Conservation (phyloP, 176 grass and related monocot species). For the Avena insularis region DNA sequence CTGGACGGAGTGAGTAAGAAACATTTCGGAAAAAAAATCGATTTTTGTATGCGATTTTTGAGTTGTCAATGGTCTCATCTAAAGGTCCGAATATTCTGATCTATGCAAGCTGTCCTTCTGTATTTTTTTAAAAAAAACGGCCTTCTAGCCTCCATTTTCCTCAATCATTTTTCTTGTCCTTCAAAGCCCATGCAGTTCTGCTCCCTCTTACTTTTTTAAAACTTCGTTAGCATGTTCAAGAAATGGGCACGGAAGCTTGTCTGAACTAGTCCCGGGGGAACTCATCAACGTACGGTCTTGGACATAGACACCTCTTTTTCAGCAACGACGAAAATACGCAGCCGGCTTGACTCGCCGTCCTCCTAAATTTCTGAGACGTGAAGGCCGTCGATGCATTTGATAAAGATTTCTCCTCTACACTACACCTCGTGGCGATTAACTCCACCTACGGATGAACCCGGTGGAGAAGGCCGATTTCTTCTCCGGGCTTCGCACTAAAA, state of each 20-base stretch:
- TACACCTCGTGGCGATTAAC: background rate
- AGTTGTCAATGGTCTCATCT: too few species aligned
- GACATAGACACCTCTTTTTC: slow-evolving; percentile 18
- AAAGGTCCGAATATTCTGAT: too few species aligned
- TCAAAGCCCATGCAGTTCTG: background rate
- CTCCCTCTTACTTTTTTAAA: too few species aligned
- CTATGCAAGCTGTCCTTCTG: too few species aligned
- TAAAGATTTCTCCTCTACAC: background rate
- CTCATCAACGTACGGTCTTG: background rate
- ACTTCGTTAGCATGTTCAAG: too few species aligned
- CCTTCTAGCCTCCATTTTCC: too few species aligned
- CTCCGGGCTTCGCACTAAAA: background rate
- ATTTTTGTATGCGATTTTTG: too few species aligned
- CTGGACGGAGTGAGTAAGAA: too few species aligned
- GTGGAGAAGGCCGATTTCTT: background rate
- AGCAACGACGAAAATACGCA: background rate
- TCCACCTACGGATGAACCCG: background rate
- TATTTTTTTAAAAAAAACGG: too few species aligned
- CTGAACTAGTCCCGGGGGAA: too few species aligned
- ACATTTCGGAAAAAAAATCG: too few species aligned
- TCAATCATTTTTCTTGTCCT: background rate
- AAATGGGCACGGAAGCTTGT: too few species aligned
- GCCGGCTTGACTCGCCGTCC: background rate
- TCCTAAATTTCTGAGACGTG: slow-evolving; percentile 3
- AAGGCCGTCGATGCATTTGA: background rate